These are phyloP conservation scores for Priceomyces melissophilus DNA, from an alignment of 805 yeast species.

Conservation along the genomic window DNA sequence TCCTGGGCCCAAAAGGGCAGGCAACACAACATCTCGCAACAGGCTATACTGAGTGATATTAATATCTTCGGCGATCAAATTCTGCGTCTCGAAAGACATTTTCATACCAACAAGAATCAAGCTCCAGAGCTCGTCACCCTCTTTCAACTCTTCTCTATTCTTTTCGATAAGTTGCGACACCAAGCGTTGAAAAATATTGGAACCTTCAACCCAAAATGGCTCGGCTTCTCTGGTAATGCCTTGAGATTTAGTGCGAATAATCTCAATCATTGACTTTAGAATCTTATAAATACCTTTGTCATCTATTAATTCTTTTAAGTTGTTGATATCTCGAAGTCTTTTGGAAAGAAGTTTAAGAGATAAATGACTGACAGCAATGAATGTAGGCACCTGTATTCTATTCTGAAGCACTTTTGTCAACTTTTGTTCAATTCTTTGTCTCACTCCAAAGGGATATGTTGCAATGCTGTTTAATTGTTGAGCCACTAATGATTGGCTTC, in stretches of 20 bases:
- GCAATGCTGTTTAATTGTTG: slow-evolving; percentile 53
- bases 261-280: slow-evolving; percentile 49
- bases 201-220: slow-evolving; percentile 56
- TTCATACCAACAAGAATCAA: slow-evolving; percentile 39
- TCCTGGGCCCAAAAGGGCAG: slow-evolving; percentile 24
- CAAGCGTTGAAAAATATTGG: slow-evolving; percentile 36
- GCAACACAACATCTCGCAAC: slow-evolving; percentile 41
- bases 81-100: slow-evolving; percentile 35
- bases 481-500: slow-evolving; percentile 44
- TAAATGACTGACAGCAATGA: slow-evolving; percentile 53
- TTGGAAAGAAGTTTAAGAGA: slow-evolving; percentile 40
- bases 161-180: slow-evolving; percentile 26
- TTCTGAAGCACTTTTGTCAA: slow-evolving; percentile 29
- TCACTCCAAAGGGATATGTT: slow-evolving; percentile 58
- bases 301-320: slow-evolving; percentile 34
- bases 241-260: slow-evolving; percentile 42
- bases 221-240: slow-evolving; percentile 23
- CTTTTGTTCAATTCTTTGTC: slow-evolving; percentile 55
- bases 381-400: slow-evolving; percentile 54
- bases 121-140: slow-evolving; percentile 33
- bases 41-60: slow-evolving; percentile 44
- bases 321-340: slow-evolving; percentile 30
- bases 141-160: slow-evolving; percentile 4
- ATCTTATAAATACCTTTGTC: slow-evolving; percentile 47
- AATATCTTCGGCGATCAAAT: slow-evolving; percentile 35